Conservation (phyloP, 805 yeast species). For the Wickerhamiella parazyma region DNA sequence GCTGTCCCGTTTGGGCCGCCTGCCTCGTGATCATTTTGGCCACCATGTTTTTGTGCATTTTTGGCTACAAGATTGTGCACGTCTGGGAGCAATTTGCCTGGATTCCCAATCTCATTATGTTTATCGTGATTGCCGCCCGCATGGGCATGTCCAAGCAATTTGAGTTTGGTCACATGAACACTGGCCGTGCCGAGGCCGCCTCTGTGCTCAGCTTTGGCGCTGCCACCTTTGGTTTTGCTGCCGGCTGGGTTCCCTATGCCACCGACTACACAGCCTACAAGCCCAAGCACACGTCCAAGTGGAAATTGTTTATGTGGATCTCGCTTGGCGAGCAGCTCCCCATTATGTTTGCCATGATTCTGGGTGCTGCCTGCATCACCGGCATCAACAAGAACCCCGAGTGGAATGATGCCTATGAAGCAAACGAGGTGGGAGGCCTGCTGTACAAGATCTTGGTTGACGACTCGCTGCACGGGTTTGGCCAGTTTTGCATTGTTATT, state of each 20-base stretch:
- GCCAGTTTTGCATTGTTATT: conserved; percentile 76
- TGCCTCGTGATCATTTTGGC: conserved; percentile 53
- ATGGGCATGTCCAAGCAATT: conserved; percentile 55
- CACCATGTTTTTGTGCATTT: conserved; percentile 62
- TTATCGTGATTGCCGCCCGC: conserved; percentile 68
- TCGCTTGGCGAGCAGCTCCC: conserved; percentile 54
- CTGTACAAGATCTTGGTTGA: conserved; percentile 64
- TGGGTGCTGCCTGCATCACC: conserved; percentile 79
- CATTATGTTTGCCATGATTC: conserved; percentile 52
- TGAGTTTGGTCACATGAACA: conserved; percentile 36
- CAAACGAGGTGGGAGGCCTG: conserved; percentile 59
- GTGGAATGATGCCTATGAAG: conserved; percentile 39
- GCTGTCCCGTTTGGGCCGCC: conserved; percentile 83
- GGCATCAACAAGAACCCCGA: conserved; percentile 36
- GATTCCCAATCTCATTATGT: conserved; percentile 66
- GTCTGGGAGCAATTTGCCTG: conserved; percentile 73
- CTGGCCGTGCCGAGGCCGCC: conserved; percentile 64
- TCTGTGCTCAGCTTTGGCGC: conserved; percentile 69
- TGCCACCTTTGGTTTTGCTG: conserved; percentile 71
- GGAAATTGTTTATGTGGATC: conserved; percentile 51
- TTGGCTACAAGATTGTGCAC: conserved; percentile 75
- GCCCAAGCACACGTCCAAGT: conserved; percentile 47
- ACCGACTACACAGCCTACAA: conserved; percentile 86
- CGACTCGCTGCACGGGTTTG: conserved; percentile 57
- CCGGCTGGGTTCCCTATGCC: conserved; percentile 91